Base-by-base conservation (phyloP, 306 rosid genomes). In the Calophaca sinica region DNA sequence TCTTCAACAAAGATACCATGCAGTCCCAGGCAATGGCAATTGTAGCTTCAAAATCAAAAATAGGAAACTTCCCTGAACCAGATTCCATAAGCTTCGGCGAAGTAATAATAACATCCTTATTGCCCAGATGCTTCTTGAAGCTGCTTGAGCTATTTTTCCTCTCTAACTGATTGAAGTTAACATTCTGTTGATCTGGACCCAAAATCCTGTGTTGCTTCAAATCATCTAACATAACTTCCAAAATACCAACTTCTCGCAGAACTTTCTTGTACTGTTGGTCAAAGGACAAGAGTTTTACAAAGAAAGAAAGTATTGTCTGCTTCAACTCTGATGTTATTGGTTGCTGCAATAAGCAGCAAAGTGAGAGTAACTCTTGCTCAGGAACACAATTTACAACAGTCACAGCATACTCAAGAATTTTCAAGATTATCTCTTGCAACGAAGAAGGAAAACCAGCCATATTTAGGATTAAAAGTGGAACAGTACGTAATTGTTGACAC, bases 331-430 rank as follows among this genome's bases (percentile, higher is more conserved):
- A 87, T 48, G 91, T 82, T 86, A 96, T 96, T 65, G 98, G 96
- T 75, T 96, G 99, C 87, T 96, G 99, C 84, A 96, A 73, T 70
- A 96, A 85, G 86, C 98, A 96, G 89, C 99, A 96, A 84, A 96
- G 98, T 65, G 99, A 96, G 44, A 96, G 96, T 75, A 96, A 89
- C 73, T 96, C 99, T 84, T 96, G 99, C 82, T 96, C 99, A 5
- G 99, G 99, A 82, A 96, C 93, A 62, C 98, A 92, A 83, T 96
- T 96, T 74, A 92, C 98, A 54, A 96, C 99, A 70, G 98, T 96
- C 85, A 96, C 99, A 57, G 94, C 99, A 89, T 96, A 96, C 86
- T 96, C 99, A 36, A 96, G 99, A 86, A 96, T 96, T 87, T 96
- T 96, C 88, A 96, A 79, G 78, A 96, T 90, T 68, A 88, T 90